These are phyloP conservation scores for Colletotrichum camelliae DNA, from an alignment of 2,329 filamentous ascomycete genomes.

Conservation along the genomic window DNA sequence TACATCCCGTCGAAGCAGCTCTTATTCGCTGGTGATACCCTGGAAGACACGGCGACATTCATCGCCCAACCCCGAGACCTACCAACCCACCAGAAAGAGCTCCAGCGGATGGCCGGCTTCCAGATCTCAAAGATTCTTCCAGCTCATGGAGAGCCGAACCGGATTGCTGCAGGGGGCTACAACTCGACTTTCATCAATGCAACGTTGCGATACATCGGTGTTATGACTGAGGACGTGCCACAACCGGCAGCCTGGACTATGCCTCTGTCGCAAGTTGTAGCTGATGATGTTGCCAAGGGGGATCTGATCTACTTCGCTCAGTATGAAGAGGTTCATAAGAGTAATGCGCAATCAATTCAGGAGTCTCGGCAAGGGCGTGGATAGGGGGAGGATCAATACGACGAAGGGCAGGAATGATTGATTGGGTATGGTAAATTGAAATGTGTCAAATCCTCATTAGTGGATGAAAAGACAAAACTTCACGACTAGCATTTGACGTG, in stretches of 20 bases:
- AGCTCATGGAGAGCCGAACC: conserved; percentile 8
- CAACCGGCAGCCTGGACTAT: conserved; percentile 9
- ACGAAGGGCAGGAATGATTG: fast-evolving
- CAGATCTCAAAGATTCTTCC: conserved; percentile 16
- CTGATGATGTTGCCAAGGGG: conserved; percentile 3
- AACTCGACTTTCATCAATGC: conserved; percentile 18
- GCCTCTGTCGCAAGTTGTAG: conserved; percentile 14
- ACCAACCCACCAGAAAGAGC: conserved; percentile 7
- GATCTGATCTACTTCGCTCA: conserved; percentile 18
- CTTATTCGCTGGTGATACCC: conserved; percentile 13
- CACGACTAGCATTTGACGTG: background rate
- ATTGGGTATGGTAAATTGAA: background rate
- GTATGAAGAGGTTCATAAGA: conserved; percentile 19
- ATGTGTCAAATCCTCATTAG: background rate
- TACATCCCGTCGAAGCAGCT: conserved; percentile 17
- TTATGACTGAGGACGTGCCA: conserved; percentile 15
- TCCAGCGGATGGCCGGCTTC: conserved; percentile 1
- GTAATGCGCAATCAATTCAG: conserved; percentile 7
- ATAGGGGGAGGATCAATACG: too few species aligned
- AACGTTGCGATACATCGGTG: conserved; percentile 8
- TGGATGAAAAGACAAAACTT: background rate
- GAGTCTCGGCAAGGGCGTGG: background rate
- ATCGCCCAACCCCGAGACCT: conserved; percentile 7
- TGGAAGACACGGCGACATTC: conserved; percentile 18
- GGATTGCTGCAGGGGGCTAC: conserved; percentile 11